A percentile compares a stretch with the other conserved stretches of the same genome.
Evolutionary conservation across 1,284 basidiomycete species (phyloP).

Genomic region (Cystobasidium slooffiae): DNA sequence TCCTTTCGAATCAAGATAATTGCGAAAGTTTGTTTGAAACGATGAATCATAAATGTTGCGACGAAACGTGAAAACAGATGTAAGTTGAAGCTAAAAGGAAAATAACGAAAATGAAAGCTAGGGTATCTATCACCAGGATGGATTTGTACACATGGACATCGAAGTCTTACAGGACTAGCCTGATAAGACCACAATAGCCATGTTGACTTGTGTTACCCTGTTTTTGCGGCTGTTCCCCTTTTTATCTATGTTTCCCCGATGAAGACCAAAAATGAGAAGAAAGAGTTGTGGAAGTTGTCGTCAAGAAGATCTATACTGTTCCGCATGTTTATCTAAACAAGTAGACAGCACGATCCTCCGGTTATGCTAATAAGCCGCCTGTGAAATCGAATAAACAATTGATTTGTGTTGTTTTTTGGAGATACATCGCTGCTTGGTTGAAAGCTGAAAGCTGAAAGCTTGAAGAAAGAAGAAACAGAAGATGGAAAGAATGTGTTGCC

Average conservation of each 20-base stretch:
- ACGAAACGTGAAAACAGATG: not conserved
- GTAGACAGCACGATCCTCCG: too few relatives aligned
- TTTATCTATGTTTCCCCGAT: too few relatives aligned
- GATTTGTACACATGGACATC: not conserved
- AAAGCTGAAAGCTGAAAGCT: not conserved
- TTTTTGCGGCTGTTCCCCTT: not conserved
- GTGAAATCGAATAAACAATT: too few relatives aligned
- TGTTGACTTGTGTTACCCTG: not conserved
- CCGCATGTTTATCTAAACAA: too few relatives aligned
- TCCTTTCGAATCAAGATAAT: too few relatives aligned
- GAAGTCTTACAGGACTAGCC: not conserved
- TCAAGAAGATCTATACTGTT: too few relatives aligned
- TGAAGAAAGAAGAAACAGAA: too few relatives aligned
- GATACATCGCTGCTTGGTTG: conserved; percentile 2
- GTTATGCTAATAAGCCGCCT: too few relatives aligned
- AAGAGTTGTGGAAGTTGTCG: too few relatives aligned
- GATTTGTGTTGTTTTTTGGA: not conserved
- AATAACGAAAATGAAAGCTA: conserved; percentile 16
- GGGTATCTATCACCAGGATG: conserved; percentile 22
- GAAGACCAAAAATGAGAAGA: too few relatives aligned
- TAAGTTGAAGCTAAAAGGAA: not conserved
- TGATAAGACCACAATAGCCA: not conserved
- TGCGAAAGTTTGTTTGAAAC: not conserved
- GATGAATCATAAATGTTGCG: conserved; percentile 18
- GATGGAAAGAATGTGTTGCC: conserved; percentile 6